Evolutionary conservation across 306 rosid species (phyloP), one percentile per base, ranked within the genome.

Genomic region (Pterocarpus santalinus): DNA sequence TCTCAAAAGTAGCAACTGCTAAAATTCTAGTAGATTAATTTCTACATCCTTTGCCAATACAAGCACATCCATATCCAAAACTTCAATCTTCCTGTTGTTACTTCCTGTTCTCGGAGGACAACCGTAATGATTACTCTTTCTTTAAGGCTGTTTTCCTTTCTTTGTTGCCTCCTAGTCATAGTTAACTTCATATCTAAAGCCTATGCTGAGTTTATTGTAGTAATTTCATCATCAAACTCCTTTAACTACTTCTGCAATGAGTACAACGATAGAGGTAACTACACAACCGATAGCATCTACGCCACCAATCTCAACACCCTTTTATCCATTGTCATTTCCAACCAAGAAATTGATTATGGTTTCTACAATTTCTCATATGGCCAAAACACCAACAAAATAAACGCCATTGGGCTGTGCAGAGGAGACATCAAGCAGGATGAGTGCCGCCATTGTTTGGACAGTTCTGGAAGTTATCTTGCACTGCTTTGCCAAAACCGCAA

Each of bases 231-330:
- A 22, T 22, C 28, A 22, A 22, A 22, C 28, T 22, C 28, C 28
- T 22, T 22, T 22, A 22, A 22, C 15, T 74, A 43, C 46, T 74
- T 74, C 77, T 10, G 53, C 0, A 8, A 34, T 12, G 4, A 43
- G 4, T 65, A 68, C 2, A 9, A 1, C 0, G 14, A 77, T 0
- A 43, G 7, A 0, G 90, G 91, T 1, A 85, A 85, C 75, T 90
- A 84, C 89, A 76, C 87, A 15, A 8, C 78, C 43, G 67, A 51
- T 61, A 80, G 89, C 72, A 82, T 82, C 75, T 86, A 86, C 51
- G 30, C 63, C 2, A 35, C 35, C 22, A 86, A 88, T 83, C 90
- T 86, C 67, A 73, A 71, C 5, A 47, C 32, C 77, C 77, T 88
- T 12, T 74, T 90, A 71, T 36, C 87, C 81, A 79, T 77, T 56